A percentile compares a stretch with the other conserved stretches of the same genome.
Evolutionary conservation across 225 moss, liverwort and hornwort species (phyloP).

Genomic region (Thuidium tamariscinum): DNA sequence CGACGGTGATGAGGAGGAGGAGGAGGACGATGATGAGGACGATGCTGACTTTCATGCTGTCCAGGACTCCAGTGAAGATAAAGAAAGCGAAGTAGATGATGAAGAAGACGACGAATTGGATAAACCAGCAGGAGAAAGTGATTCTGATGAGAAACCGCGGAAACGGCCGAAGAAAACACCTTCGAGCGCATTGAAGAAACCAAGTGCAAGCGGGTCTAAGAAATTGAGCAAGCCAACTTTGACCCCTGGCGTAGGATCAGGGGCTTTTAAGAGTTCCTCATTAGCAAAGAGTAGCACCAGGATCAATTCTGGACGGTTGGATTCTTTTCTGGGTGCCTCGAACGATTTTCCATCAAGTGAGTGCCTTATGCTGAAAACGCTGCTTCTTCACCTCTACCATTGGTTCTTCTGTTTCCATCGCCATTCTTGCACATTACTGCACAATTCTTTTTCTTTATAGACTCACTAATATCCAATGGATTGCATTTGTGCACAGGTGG

Average conservation of each 20-base stretch:
- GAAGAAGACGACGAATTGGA: slow-evolving; percentile 9
- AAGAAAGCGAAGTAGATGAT: slow-evolving; percentile 19
- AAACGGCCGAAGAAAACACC: slow-evolving; percentile 10
- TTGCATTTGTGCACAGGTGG: background rate
- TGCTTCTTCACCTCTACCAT: background rate
- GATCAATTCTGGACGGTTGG: slow-evolving; percentile 8
- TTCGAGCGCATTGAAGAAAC: slow-evolving; percentile 11
- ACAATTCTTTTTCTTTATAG: background rate
- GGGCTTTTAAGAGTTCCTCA: background rate
- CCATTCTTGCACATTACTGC: background rate
- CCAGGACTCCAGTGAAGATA: slow-evolving; percentile 15
- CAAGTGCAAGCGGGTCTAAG: background rate
- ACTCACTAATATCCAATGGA: background rate
- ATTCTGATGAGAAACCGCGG: slow-evolving; percentile 9
- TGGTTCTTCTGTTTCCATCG: background rate
- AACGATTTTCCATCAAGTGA: slow-evolving; percentile 11
- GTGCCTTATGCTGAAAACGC: background rate
- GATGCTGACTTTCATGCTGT: slow-evolving; percentile 40
- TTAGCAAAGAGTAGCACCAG: background rate
- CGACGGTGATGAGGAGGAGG: background rate
- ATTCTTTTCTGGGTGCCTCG: background rate
- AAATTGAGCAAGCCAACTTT: background rate
- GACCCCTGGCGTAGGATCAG: background rate
- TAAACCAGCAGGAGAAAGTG: slow-evolving; percentile 16
- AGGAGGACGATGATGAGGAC: slow-evolving; percentile 16